These are phyloP conservation scores for Citrus mangshanensis DNA, from an alignment of 345 rosid genomes.

Conservation along the genomic window DNA sequence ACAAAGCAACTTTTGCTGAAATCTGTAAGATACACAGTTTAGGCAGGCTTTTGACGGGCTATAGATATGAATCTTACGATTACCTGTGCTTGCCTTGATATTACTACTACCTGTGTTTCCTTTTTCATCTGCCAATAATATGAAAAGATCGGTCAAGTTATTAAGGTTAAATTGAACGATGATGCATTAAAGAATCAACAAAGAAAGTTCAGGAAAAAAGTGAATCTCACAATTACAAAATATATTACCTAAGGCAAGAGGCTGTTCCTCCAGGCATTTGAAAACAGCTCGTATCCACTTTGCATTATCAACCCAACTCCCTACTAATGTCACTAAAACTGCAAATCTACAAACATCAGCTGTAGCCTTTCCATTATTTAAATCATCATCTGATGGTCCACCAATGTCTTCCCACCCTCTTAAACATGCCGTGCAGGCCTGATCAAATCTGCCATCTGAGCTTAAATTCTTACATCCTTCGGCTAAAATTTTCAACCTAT, in stretches of 20 bases:
- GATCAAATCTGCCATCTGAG: not conserved
- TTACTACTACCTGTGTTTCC: not conserved
- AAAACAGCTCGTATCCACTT: conserved; percentile 27
- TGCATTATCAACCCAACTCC: conserved; percentile 29
- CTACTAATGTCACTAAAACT: conserved; percentile 35
- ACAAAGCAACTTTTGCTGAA: not conserved
- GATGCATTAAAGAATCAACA: not conserved
- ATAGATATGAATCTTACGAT: not conserved
- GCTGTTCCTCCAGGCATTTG: conserved; percentile 36
- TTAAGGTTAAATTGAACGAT: not conserved
- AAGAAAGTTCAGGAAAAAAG: not conserved
- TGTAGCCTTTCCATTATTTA: not conserved
- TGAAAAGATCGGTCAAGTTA: not conserved
- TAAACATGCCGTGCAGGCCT: conserved; percentile 30
- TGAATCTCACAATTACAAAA: not conserved
- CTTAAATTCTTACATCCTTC: conserved; percentile 29
- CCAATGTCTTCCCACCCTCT: conserved; percentile 38
- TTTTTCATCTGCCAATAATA: conserved; percentile 15
- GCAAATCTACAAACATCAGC: conserved; percentile 43
- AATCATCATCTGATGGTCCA: conserved; percentile 15
- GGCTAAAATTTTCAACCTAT: conserved; percentile 19
- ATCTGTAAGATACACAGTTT: not conserved
- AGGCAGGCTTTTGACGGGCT: not conserved
- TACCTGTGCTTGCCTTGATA: conserved; percentile 12
- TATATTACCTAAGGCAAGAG: conserved; percentile 23